phyloP scores from a whole-genome alignment of 2,329 filamentous ascomycete genomes.

The Sodiomyces alkalinus region DNA sequence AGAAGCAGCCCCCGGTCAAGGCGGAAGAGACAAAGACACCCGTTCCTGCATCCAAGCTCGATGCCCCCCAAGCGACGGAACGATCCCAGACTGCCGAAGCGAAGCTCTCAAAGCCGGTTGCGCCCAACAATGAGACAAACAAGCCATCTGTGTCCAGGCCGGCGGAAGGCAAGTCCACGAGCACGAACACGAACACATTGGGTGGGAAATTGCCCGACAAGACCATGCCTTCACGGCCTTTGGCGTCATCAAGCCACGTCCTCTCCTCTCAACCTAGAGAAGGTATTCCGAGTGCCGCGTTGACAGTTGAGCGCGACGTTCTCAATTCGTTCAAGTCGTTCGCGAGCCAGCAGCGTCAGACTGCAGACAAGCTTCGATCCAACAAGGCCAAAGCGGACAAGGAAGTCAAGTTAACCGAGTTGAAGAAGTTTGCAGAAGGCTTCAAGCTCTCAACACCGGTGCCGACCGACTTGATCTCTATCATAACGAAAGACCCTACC shows the following conservation, averaged over 20 bases:
- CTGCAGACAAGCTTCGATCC: slow-evolving; percentile 38
- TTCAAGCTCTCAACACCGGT: slow-evolving; percentile 94
- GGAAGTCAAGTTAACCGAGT: slow-evolving; percentile 79
- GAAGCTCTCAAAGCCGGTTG: slow-evolving; percentile 1
- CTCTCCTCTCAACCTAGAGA: slow-evolving; percentile 24
- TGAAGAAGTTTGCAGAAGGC: slow-evolving; percentile 85
- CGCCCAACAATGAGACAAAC: neutral
- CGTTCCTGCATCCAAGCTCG: slow-evolving; percentile 3
- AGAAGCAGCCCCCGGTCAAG: slow-evolving; percentile 23
- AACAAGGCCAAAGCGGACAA: slow-evolving; percentile 60
- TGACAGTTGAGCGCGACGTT: slow-evolving; percentile 47
- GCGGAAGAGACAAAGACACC: slow-evolving; percentile 12
- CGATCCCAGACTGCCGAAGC: slow-evolving; percentile 2
- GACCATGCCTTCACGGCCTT: no score
- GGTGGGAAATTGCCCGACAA: no score
- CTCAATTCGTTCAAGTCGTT: slow-evolving; percentile 50
- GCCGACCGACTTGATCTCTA: slow-evolving; percentile 79
- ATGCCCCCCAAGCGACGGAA: slow-evolving; percentile 2
- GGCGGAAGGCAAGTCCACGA: no score
- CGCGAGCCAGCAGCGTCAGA: slow-evolving; percentile 38
- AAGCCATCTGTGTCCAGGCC: slow-evolving; percentile 2
- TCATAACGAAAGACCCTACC: slow-evolving; percentile 88
- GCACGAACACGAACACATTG: no score
- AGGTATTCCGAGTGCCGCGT: slow-evolving; percentile 35
- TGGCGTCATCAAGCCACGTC: slow-evolving; percentile 23